Base-by-base conservation (phyloP, 768 basidiomycete species). In the Asterophora lycoperdoides region DNA sequence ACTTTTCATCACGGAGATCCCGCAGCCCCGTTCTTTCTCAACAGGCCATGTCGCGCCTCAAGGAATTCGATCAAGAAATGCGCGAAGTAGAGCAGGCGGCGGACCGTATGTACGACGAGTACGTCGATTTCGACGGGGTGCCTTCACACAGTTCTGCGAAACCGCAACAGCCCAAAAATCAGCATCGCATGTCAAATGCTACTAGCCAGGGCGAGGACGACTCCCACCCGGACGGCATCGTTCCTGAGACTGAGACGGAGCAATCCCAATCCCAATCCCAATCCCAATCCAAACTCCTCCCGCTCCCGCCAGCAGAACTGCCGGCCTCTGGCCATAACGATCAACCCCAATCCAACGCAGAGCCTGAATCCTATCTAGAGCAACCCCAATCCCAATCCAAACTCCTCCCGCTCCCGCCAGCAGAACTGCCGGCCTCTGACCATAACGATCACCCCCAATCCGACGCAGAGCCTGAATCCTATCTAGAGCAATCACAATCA, bases 231-330 rank as follows among this genome's bases (percentile, higher is more conserved):
- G 44, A 49, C 18, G 59, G 51, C 6, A 44, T 56, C 17, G 54
- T 60, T 4, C 59, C 59, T 2, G 59, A 60, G 32, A 51, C 53
- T 5, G 41, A 57, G 13, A 48, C 52, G 5, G 49, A 53, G 20
- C 54, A 56, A 33, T 45, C 54, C 2, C 54, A 49, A 19, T 49
- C 53, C 10, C 58, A 58, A n/a, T 50, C 57, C 2, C 48, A 51
- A 18, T 33, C 55, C 5, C 46, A 41, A 23, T 37, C 36, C 18
- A 36, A 20, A n/a, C 37, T 18, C 41, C 7, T 18, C 8, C 41
- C n/a, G 18, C 33, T 13, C 29, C 9, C 41, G 8, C 41, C 9
- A 29, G 4, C 41, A 17, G 15, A 8, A 20, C 28, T 5, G 15
- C n/a, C n/a, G n/a, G n/a, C 9, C 13, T 13, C 30, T 4, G 8